A percentile compares a stretch with the other conserved stretches of the same genome.
Conservation (phyloP, 768 basidiomycete genomes). For the Tulasnella sp. region DNA sequence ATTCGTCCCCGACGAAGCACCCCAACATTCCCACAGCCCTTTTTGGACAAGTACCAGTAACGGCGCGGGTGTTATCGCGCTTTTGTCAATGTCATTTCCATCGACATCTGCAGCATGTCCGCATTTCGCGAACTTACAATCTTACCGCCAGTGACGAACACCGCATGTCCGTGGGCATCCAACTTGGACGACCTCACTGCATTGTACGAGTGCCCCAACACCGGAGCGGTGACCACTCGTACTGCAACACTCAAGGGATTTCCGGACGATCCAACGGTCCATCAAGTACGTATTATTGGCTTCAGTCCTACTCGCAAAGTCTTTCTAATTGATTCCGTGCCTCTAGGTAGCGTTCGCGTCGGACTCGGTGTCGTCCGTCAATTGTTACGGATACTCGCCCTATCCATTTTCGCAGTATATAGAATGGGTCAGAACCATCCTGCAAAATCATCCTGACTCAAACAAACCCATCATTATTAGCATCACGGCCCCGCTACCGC, state of each 20-base stretch:
- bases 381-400: constrained; percentile 86
- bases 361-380: constrained; percentile 52
- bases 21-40: neutral
- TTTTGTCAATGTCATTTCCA: neutral
- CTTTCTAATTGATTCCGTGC: neutral
- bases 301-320: constrained; percentile 25
- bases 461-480: constrained; percentile 73
- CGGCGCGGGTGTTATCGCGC: neutral
- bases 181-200: constrained; percentile 57
- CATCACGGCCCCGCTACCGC: constrained; percentile 54
- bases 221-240: constrained; percentile 76
- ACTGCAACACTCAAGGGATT: constrained; percentile 71
- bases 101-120: neutral
- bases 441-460: constrained; percentile 39
- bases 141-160: constrained; percentile 66
- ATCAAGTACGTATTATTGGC: constrained; percentile 48
- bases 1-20: too few relatives aligned
- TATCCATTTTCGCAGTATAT: constrained; percentile 64
- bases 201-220: constrained; percentile 62
- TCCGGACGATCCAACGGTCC: constrained; percentile 50
- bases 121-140: constrained; percentile 42
- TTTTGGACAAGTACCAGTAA: neutral
- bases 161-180: constrained; percentile 79
- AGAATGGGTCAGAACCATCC: constrained; percentile 52
- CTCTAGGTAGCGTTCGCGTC: constrained; percentile 32